Conservation (phyloP, 148 eudicot species). For the Diospyros lotus region DNA sequence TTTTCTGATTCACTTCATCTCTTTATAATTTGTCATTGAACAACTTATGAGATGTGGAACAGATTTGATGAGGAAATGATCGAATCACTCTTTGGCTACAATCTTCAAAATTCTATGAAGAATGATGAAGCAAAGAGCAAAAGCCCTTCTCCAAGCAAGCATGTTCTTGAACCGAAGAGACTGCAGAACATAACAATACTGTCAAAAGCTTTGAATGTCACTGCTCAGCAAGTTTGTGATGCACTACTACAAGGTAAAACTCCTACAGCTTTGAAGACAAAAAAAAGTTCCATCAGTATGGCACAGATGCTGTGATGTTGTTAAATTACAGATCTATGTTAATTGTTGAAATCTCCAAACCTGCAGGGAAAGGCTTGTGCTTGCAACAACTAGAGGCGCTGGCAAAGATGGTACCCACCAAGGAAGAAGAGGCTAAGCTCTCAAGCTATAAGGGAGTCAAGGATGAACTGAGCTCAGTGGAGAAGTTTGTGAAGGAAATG, state of each 20-base stretch:
- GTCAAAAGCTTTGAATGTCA: constrained; percentile 77
- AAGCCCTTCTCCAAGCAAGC: constrained; percentile 82
- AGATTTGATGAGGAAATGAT: constrained; percentile 97
- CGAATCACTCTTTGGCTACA: constrained; percentile 88
- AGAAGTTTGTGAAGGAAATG: constrained; percentile 62
- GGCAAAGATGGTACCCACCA: constrained; percentile 84
- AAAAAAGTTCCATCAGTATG: no score
- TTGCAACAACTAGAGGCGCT: constrained; percentile 86
- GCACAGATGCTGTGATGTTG: no score
- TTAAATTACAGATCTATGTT: neutral
- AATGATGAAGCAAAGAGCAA: constrained; percentile 76
- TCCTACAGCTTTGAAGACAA: neutral
- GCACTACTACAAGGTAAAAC: constrained; percentile 66
- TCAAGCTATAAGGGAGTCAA: constrained; percentile 57
- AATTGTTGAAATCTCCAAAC: neutral
- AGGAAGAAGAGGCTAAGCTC: constrained; percentile 83
- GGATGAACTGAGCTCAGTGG: constrained; percentile 73
- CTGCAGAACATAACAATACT: constrained; percentile 93
- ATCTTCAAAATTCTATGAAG: constrained; percentile 49
- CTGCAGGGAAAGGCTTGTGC: constrained; percentile 72
- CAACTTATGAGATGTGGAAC: constrained; percentile 13
- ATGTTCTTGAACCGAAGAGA: constrained; percentile 90
- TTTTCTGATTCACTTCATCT: neutral
- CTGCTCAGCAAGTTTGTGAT: constrained; percentile 73
- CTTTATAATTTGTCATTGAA: neutral